phyloP scores from a whole-genome alignment of 306 rosid genomes.

The Cicer arietinum region DNA sequence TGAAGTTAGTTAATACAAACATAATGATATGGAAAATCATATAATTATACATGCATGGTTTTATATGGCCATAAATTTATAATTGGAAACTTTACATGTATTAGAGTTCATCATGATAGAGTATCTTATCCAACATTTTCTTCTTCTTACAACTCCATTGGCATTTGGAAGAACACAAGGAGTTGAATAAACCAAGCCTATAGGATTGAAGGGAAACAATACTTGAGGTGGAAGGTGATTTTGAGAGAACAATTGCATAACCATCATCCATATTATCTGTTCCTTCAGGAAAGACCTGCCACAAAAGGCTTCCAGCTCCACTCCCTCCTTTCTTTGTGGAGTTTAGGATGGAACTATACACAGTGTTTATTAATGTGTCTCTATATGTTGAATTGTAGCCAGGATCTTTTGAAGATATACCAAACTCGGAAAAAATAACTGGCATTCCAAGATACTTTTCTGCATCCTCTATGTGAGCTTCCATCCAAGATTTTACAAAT shows the following conservation, averaged over 20 bases:
- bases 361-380: constrained; percentile 59
- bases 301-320: constrained; percentile 82
- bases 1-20: constrained; percentile 14
- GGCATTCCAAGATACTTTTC: constrained; percentile 88
- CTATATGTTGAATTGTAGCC: constrained; percentile 80
- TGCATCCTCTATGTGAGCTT: constrained; percentile 92
- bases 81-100: constrained; percentile 12
- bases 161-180: constrained; percentile 69
- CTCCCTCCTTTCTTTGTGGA: constrained; percentile 86
- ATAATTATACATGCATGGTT: constrained; percentile 27
- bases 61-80: constrained; percentile 24
- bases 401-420: constrained; percentile 79
- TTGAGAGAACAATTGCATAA: constrained; percentile 73
- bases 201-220: constrained; percentile 69
- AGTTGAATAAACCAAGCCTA: constrained; percentile 66
- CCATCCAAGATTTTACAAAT: constrained; percentile 86
- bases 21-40: constrained; percentile 21
- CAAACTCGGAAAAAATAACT: constrained; percentile 80
- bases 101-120: constrained; percentile 54
- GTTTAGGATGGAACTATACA: constrained; percentile 61
- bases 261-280: constrained; percentile 94
- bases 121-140: constrained; percentile 43
- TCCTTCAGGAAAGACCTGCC: constrained; percentile 91
- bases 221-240: constrained; percentile 65
- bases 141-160: constrained; percentile 85